Conservation (phyloP, 2,329 filamentous ascomycete species). For the Fusarium xylarioides region DNA sequence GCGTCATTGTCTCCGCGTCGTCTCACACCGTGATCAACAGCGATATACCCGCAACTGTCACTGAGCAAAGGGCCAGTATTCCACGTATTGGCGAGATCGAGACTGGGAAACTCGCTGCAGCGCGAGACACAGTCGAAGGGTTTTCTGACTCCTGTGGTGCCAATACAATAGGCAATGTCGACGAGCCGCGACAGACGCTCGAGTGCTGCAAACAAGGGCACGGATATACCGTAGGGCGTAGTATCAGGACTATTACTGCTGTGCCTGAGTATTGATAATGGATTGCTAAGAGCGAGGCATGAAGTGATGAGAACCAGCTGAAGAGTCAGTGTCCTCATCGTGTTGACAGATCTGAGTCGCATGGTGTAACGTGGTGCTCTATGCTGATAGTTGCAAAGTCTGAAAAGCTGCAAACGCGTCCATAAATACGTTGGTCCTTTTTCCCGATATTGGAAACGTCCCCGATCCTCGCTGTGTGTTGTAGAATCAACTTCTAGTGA, state of each 20-base stretch:
- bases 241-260: background rate
- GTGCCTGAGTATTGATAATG: slow-evolving; percentile 19
- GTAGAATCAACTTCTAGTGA: background rate
- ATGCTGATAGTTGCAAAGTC: background rate
- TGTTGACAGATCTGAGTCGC: background rate
- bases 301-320: slow-evolving; percentile 29
- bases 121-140: slow-evolving; percentile 88
- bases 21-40: slow-evolving; percentile 72
- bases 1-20: slow-evolving; percentile 25
- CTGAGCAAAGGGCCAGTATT: slow-evolving; percentile 87
- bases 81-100: slow-evolving; percentile 86
- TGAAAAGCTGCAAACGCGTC: background rate
- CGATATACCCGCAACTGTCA: slow-evolving; percentile 94
- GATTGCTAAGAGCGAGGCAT: slow-evolving; percentile 12
- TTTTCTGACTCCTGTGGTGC: slow-evolving; percentile 79
- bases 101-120: slow-evolving; percentile 82
- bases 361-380: slow-evolving; percentile 11
- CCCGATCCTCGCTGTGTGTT: background rate
- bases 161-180: slow-evolving; percentile 94
- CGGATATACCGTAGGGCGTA: slow-evolving; percentile 54
- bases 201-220: slow-evolving; percentile 75
- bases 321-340: slow-evolving; percentile 19
- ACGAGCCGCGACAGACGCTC: slow-evolving; percentile 91
- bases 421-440: background rate
- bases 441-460: background rate